Percentiles rank a stretch among this genome's conserved stretches.
These are phyloP conservation scores for Talaromyces sp. DNA, from an alignment of 2,329 filamentous ascomycete species.

Conservation along the genomic window DNA sequence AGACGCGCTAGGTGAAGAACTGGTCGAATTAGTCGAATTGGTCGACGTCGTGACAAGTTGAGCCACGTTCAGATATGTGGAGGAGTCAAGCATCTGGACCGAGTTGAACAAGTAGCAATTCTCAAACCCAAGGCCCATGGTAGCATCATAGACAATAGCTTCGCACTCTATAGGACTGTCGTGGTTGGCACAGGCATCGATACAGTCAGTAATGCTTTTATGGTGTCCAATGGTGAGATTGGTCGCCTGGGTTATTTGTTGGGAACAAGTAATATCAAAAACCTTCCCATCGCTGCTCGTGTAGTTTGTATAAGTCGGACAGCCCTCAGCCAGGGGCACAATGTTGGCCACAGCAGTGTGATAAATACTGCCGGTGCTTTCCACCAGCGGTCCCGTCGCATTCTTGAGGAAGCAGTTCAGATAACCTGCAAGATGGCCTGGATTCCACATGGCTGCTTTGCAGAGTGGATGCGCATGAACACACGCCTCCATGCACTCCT, in stretches of 20 bases:
- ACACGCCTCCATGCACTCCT: conserved; percentile 8
- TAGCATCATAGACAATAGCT: conserved; percentile 5
- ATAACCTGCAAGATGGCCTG: conserved; percentile 4
- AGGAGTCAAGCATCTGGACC: background rate
- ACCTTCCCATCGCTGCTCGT: background rate
- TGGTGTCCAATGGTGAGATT: conserved; percentile 5
- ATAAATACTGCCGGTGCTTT: background rate
- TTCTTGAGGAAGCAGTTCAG: conserved; percentile 8
- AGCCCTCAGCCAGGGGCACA: background rate
- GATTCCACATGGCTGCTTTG: conserved; percentile 5
- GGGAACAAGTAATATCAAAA: conserved; percentile 3
- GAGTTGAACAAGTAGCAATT: conserved; percentile 8
- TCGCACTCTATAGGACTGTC: background rate
- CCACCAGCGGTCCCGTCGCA: background rate
- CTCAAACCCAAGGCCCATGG: conserved; percentile 3
- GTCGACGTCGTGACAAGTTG: background rate
- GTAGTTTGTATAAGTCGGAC: conserved; percentile 3
- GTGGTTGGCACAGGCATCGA: conserved; percentile 2
- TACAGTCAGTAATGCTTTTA: conserved; percentile 3
- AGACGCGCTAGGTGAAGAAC: background rate
- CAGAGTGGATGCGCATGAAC: conserved; percentile 5
- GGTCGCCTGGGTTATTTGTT: conserved; percentile 4
- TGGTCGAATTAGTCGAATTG: background rate
- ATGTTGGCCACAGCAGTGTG: conserved; percentile 2
- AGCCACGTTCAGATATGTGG: conserved; percentile 2